Percentiles rank a stretch among this genome's conserved stretches.
phyloP scores from a whole-genome alignment of 805 yeast genomes.

The Yarrowia sp. region DNA sequence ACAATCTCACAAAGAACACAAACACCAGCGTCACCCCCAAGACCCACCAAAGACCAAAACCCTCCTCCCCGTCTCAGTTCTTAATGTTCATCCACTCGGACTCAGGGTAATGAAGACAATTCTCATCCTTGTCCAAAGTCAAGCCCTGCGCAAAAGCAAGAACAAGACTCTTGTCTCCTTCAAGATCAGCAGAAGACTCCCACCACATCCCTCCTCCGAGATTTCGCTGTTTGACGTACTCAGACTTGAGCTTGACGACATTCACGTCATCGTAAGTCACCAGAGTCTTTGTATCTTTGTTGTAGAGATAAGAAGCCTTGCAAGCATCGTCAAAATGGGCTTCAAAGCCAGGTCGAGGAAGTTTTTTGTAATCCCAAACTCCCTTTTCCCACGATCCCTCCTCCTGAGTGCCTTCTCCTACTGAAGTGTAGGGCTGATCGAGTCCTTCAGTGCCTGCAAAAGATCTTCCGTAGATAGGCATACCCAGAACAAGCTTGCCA shows the following conservation, averaged over 20 bases:
- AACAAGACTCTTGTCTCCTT: conserved; percentile 31
- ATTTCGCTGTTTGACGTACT: conserved; percentile 47
- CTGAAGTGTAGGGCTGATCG: conserved; percentile 47
- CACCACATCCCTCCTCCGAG: conserved; percentile 93
- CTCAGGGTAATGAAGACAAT: conserved; percentile 27
- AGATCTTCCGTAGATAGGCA: conserved; percentile 80
- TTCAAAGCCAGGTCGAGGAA: conserved; percentile 47
- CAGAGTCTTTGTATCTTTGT: conserved; percentile 40
- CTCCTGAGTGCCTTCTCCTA: conserved; percentile 39
- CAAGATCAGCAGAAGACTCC: conserved; percentile 65
- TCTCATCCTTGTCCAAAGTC: conserved; percentile 26
- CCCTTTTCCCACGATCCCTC: conserved; percentile 47
- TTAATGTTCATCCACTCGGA: conserved; percentile 24
- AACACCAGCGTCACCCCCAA: neutral
- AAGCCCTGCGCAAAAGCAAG: conserved; percentile 29
- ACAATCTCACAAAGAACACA: neutral
- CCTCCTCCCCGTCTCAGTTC: neutral
- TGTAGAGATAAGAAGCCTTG: conserved; percentile 57
- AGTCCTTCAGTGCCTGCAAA: conserved; percentile 46
- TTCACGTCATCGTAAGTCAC: conserved; percentile 66
- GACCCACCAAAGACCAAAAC: neutral
- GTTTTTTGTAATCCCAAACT: conserved; percentile 52
- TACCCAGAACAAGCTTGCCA: conserved; percentile 66
- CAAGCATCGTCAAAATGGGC: conserved; percentile 54
- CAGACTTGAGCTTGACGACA: conserved; percentile 56